Percentiles rank a stretch among this genome's conserved stretches.
Evolutionary conservation across 257 asterid genomes (phyloP).

Genomic region (Plantago elongata): DNA sequence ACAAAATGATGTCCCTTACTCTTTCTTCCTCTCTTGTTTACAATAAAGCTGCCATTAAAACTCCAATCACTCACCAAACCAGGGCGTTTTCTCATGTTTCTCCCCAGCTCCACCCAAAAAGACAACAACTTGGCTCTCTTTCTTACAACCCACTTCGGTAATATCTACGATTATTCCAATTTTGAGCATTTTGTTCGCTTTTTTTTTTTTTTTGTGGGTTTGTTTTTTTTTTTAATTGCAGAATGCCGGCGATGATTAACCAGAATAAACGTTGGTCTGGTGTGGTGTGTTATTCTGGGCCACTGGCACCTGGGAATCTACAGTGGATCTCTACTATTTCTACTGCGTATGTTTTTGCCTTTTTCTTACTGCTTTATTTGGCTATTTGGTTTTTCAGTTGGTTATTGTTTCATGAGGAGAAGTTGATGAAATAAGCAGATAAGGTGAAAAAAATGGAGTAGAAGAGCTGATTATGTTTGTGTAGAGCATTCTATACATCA

Average conservation of each 20-base stretch:
- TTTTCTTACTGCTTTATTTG: neutral
- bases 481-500: no score
- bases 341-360: slow-evolving; percentile 44
- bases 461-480: no score
- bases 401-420: no score
- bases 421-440: no score
- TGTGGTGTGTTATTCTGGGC: slow-evolving; percentile 56
- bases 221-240: slow-evolving; percentile 25
- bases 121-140: slow-evolving; percentile 24
- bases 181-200: neutral
- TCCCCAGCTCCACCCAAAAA: slow-evolving; percentile 22
- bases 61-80: slow-evolving; percentile 25
- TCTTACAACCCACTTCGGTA: slow-evolving; percentile 41
- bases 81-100: slow-evolving; percentile 24
- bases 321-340: slow-evolving; percentile 68
- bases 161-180: neutral
- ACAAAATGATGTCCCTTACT: slow-evolving; percentile 38
- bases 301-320: slow-evolving; percentile 53
- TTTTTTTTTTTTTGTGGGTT: neutral
- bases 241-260: slow-evolving; percentile 34
- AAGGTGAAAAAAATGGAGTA: no score
- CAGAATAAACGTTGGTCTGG: slow-evolving; percentile 36
- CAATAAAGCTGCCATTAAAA: slow-evolving; percentile 17
- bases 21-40: slow-evolving; percentile 29
- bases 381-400: no score